These are phyloP conservation scores for Fusarium praegraminearum DNA, from an alignment of 2,329 filamentous ascomycete genomes.

Conservation along the genomic window DNA sequence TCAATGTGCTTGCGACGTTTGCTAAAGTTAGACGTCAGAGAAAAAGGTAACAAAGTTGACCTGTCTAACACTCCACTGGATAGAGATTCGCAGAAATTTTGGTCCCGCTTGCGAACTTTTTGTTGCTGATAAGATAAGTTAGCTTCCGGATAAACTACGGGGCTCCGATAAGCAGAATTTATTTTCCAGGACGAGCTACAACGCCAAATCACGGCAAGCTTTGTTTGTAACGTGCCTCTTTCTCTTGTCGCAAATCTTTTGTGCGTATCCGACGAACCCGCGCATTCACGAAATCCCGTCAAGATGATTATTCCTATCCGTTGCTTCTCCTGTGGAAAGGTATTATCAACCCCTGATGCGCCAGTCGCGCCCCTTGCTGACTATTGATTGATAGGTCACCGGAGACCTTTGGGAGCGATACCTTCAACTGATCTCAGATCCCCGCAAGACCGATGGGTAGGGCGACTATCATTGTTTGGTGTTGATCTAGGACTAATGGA, in stretches of 20 bases:
- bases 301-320: conserved; percentile 98
- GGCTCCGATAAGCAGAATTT: conserved; percentile 41
- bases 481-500: conserved; percentile 43
- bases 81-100: conserved; percentile 54
- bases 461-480: conserved; percentile 42
- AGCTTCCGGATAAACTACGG: conserved; percentile 50
- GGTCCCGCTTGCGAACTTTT: conserved; percentile 56
- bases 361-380: conserved; percentile 25
- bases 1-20: conserved; percentile 37
- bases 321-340: conserved; percentile 99
- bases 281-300: conserved; percentile 44
- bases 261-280: conserved; percentile 16
- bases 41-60: conserved; percentile 31
- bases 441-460: conserved; percentile 77
- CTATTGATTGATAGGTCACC: conserved; percentile 75
- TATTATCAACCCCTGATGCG: conserved; percentile 54
- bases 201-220: conserved; percentile 36
- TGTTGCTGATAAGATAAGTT: conserved; percentile 57
- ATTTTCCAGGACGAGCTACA: conserved; percentile 35
- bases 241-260: conserved; percentile 43
- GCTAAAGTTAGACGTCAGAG: conserved; percentile 36
- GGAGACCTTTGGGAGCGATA: conserved; percentile 98
- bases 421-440: conserved; percentile 84
- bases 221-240: conserved; percentile 34
- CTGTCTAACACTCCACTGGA: conserved; percentile 27